phyloP scores from a whole-genome alignment of 495 filamentous ascomycete genomes.

The Staphylotrichum tortipilum region DNA sequence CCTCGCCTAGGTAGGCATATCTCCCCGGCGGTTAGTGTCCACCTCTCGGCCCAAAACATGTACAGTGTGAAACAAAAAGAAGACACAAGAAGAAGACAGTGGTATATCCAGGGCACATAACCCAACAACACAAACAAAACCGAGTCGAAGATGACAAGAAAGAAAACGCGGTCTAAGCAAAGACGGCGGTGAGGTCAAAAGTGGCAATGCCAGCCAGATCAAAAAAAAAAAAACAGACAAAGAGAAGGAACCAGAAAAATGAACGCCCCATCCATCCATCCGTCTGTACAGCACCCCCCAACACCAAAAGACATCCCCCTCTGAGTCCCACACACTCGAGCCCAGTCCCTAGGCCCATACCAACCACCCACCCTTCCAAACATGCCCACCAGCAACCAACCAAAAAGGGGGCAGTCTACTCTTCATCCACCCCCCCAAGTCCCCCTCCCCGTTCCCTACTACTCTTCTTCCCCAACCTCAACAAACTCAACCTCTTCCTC shows the following conservation, averaged over 20 bases:
- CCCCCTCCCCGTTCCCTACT: slow-evolving; percentile 34
- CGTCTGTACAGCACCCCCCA: no score
- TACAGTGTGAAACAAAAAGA: no score
- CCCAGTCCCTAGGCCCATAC: background rate
- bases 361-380: background rate
- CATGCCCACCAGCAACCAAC: no score
- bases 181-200: no score
- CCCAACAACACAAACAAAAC: background rate
- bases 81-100: no score
- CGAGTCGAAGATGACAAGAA: background rate
- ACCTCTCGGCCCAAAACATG: no score
- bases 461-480: slow-evolving; percentile 57
- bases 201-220: slow-evolving; percentile 7
- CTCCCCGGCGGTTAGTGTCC: no score
- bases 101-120: background rate
- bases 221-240: background rate
- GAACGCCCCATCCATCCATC: no score
- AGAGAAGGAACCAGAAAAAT: background rate
- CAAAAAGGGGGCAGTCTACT: no score
- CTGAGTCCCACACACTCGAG: background rate
- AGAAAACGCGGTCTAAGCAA: no score
- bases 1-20: no score
- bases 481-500: slow-evolving; percentile 59
- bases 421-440: slow-evolving; percentile 36
- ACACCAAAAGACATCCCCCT: background rate